Evolutionary conservation across 495 filamentous ascomycete genomes (phyloP), one percentile per base, ranked within the genome.

Genomic region (Podospora pseudoanserina): DNA sequence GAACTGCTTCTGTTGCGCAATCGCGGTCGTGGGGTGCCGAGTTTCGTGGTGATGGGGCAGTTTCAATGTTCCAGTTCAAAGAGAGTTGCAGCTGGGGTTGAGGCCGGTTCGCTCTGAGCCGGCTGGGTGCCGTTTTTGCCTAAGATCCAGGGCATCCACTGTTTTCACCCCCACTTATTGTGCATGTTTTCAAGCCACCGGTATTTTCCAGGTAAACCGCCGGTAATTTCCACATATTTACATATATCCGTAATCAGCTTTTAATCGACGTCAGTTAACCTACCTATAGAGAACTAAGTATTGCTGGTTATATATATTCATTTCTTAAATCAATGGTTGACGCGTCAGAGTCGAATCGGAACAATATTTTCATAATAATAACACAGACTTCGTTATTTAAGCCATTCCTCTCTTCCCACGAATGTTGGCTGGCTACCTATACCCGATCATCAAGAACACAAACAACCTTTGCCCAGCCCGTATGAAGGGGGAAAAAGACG

Each of bases 21-120:
- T 63, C 61, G 61, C 18, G 32, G 61, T 63, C 30, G 61, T 63
- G 1, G 32, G 30, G 2, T 63, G 9, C 61, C 61, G 30, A 20
- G 61, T 44, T 63, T 63, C 61, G 61, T 32, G 27, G 61, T 49
- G 61, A 63, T 63, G 61, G 61, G 34, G 61, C 34, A n/a, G 18
- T 19, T 63, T 63, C 61, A 32, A 63, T 49, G 30, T 63, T 28
- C 23, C 7, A 26, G 32, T 5, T 27, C 20, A 61, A 32, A 61
- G 55, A 58, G n/a, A 58, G 55, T 58, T 26, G 55, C 55, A 58
- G 55, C 55, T 5, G 55, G 16, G 55, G 23, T 58, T 58, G 55
- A 58, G 55, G 55, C 55, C 26, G 55, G n/a, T 19, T 58, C n/a
- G 55, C n/a, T 58, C n/a, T 20, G n/a, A 11, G 16, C 18, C 19